Evolutionary conservation across 225 moss, liverwort and hornwort genomes (phyloP).

Genomic region (Pleurozium schreberi): DNA sequence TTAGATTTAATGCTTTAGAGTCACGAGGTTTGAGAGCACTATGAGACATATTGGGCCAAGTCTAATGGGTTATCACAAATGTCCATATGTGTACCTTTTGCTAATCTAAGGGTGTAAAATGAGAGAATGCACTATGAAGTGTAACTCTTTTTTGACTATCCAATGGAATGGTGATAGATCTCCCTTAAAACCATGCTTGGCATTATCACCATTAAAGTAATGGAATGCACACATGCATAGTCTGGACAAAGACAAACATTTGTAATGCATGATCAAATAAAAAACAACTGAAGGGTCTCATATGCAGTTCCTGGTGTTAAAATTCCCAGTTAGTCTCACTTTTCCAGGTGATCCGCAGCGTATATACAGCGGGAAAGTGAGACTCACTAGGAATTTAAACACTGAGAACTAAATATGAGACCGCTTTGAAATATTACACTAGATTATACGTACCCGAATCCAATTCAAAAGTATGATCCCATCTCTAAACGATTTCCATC

Average conservation of each 20-base stretch:
- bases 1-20: background rate
- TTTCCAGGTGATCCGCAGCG: too few species aligned
- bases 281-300: too few species aligned
- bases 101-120: background rate
- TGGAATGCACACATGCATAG: background rate
- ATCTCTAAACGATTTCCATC: background rate
- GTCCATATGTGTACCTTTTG: background rate
- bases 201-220: background rate
- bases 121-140: background rate
- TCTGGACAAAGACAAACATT: background rate
- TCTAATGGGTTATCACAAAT: background rate
- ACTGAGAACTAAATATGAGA: too few species aligned
- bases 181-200: accelerated
- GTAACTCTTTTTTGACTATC: background rate
- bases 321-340: too few species aligned
- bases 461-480: background rate
- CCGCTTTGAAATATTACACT: too few species aligned
- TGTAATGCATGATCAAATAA: too few species aligned
- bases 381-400: too few species aligned
- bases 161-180: background rate
- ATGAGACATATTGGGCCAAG: background rate
- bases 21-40: too few species aligned
- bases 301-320: too few species aligned
- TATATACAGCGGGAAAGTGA: too few species aligned
- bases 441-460: background rate